phyloP scores from a whole-genome alignment of 108 stramenopile genomes.

The Discostella stelligeroides region DNA sequence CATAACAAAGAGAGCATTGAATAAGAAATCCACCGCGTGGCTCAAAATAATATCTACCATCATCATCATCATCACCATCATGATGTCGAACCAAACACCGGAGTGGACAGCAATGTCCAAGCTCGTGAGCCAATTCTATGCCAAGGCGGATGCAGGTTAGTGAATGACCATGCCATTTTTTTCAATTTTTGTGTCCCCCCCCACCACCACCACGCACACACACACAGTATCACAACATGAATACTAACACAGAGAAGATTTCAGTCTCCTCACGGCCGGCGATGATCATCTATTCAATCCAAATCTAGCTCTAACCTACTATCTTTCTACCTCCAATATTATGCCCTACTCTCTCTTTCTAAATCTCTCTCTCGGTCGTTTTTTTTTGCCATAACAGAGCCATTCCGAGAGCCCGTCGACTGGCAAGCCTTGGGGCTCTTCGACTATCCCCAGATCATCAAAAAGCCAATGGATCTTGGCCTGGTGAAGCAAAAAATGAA shows the following conservation, averaged over 20 bases:
- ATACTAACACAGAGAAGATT: no score
- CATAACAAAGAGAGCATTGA: no score
- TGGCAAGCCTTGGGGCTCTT: conserved; percentile 91
- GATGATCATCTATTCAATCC: no score
- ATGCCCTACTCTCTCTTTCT: neutral
- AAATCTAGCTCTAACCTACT: neutral
- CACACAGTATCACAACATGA: no score
- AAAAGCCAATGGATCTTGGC: conserved; percentile 96
- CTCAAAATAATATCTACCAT: no score
- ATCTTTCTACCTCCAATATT: conserved; percentile 7
- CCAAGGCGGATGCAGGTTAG: conserved; percentile 78
- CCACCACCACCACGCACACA: neutral
- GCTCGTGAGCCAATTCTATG: conserved; percentile 64
- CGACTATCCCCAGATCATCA: conserved; percentile 94
- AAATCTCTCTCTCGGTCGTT: neutral
- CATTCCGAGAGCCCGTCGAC: conserved; percentile 96
- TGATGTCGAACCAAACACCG: conserved; percentile 29
- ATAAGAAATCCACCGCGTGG: no score
- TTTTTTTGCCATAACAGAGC: conserved; percentile 50
- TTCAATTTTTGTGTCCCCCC: neutral
- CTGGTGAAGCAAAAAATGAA: conserved; percentile 87
- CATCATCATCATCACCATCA: neutral
- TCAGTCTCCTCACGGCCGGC: no score
- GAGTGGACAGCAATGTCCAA: conserved; percentile 66
- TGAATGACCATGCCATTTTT: conserved; percentile 5